Conservation (phyloP, 2,329 filamentous ascomycete species). For the Arthrobotrys megalospora region DNA sequence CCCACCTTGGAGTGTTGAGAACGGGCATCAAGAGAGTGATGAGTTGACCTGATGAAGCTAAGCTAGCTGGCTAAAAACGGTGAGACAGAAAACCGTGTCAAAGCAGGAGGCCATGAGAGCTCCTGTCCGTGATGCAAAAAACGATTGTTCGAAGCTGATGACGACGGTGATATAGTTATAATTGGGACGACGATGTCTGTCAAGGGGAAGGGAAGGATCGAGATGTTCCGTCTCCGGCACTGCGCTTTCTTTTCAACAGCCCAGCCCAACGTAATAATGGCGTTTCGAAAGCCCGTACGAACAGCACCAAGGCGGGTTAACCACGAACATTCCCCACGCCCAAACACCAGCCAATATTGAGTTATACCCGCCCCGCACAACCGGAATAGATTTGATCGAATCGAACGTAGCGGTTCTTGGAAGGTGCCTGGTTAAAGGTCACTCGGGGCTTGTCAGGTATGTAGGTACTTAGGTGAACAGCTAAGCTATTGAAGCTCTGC, state of each 20-base stretch:
- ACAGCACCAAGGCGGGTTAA: constrained; percentile 26
- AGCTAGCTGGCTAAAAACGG: constrained; percentile 20
- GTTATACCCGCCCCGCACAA: constrained; percentile 29
- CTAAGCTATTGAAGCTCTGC: constrained; percentile 9
- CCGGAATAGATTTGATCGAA: constrained; percentile 16
- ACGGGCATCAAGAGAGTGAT: constrained; percentile 44
- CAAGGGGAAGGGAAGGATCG: not conserved
- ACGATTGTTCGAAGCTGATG: constrained; percentile 13
- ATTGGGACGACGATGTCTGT: not conserved
- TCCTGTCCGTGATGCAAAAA: constrained; percentile 1
- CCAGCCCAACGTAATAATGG: constrained; percentile 21
- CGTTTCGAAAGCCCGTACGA: constrained; percentile 29
- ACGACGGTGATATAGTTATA: not conserved
- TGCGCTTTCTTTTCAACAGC: constrained; percentile 7
- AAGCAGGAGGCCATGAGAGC: constrained; percentile 22
- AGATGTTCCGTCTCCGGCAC: constrained; percentile 25
- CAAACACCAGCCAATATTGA: constrained; percentile 2
- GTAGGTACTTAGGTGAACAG: not conserved
- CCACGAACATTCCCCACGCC: constrained; percentile 11
- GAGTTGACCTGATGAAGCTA: constrained; percentile 30
- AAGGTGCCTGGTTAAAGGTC: constrained; percentile 1
- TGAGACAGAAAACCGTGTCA: constrained; percentile 19
- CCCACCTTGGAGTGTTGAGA: constrained; percentile 60
- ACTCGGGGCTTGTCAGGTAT: constrained; percentile 4
- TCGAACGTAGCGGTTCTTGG: constrained; percentile 19